A percentile compares a stretch with the other conserved stretches of the same genome.
These are phyloP conservation scores for Simplicillium sp. DNA, from an alignment of 2,329 filamentous ascomycete genomes.

Conservation along the genomic window DNA sequence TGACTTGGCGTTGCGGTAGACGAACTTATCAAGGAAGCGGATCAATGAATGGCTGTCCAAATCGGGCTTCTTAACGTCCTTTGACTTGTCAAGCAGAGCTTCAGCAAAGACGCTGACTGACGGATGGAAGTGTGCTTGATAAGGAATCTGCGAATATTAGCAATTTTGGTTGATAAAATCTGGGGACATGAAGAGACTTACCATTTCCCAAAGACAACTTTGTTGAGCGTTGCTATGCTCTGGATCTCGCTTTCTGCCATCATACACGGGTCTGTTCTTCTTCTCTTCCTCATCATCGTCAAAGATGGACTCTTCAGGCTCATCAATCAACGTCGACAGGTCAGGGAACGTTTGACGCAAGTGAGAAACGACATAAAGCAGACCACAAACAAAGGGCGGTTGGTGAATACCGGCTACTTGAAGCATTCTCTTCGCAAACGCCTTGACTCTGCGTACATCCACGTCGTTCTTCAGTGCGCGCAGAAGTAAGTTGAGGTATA, in stretches of 20 bases:
- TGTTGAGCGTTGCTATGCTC: slow-evolving; percentile 88
- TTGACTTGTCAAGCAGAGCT: slow-evolving; percentile 57
- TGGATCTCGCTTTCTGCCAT: slow-evolving; percentile 84
- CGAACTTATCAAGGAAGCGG: slow-evolving; percentile 94
- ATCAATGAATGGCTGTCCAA: slow-evolving; percentile 83
- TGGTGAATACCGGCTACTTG: slow-evolving; percentile 85
- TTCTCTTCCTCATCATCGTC: slow-evolving; percentile 47
- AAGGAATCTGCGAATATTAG: slow-evolving; percentile 22
- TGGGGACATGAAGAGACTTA: too few relatives aligned
- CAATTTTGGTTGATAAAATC: slow-evolving; percentile 1
- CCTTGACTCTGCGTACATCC: slow-evolving; percentile 87
- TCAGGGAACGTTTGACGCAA: slow-evolving; percentile 72
- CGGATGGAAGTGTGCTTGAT: slow-evolving; percentile 72
- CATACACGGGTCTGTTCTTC: slow-evolving; percentile 44
- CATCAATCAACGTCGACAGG: slow-evolving; percentile 66
- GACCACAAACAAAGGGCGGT: slow-evolving; percentile 82
- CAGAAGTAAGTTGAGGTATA: slow-evolving; percentile 90
- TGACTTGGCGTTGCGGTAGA: slow-evolving; percentile 89
- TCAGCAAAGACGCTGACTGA: slow-evolving; percentile 79
- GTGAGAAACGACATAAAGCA: slow-evolving; percentile 83
- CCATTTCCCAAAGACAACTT: slow-evolving; percentile 87
- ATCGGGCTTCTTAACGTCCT: slow-evolving; percentile 80
- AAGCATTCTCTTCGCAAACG: slow-evolving; percentile 87
- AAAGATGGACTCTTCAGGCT: slow-evolving; percentile 59
- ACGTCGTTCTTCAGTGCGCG: slow-evolving; percentile 81